These are phyloP conservation scores for Cadophora sp. DNA, from an alignment of 2,329 filamentous ascomycete species.

Conservation along the genomic window DNA sequence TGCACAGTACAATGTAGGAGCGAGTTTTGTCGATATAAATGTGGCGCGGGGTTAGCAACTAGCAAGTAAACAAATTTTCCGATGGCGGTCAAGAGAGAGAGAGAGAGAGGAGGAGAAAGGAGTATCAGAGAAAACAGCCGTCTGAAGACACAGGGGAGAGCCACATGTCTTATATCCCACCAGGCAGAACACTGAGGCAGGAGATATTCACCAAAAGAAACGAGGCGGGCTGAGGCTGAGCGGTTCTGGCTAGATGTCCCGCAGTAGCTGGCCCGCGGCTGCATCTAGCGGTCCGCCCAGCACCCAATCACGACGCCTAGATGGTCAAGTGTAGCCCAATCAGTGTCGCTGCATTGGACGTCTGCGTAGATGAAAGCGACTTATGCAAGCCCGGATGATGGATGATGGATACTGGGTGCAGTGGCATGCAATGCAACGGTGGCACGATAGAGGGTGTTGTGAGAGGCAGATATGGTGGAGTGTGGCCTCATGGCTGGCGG, in stretches of 20 bases:
- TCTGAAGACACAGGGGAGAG: slow-evolving; percentile 4
- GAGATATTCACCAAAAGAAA: background rate
- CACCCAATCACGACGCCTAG: background rate
- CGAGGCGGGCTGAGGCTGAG: slow-evolving; percentile 14
- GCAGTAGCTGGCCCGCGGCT: slow-evolving; percentile 8
- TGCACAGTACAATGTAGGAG: background rate
- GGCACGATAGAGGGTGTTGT: background rate
- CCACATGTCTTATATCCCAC: slow-evolving; percentile 8
- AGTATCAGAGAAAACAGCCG: background rate
- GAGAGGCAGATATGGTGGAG: background rate
- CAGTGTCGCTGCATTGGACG: slow-evolving; percentile 1
- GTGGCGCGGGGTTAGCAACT: background rate
- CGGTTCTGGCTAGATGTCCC: slow-evolving; percentile 4
- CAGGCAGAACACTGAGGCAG: background rate
- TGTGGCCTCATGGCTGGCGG: background rate
- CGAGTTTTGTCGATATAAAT: background rate
- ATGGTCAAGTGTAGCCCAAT: background rate
- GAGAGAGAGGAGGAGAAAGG: no score
- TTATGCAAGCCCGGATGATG: background rate
- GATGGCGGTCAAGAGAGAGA: background rate
- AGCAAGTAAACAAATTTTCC: background rate
- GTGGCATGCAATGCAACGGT: background rate
- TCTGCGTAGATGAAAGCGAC: background rate
- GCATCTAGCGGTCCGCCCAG: background rate
- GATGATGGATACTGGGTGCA: background rate